phyloP scores from a whole-genome alignment of 1,139 yeast species.

The Scheffersomyces quercinus region DNA sequence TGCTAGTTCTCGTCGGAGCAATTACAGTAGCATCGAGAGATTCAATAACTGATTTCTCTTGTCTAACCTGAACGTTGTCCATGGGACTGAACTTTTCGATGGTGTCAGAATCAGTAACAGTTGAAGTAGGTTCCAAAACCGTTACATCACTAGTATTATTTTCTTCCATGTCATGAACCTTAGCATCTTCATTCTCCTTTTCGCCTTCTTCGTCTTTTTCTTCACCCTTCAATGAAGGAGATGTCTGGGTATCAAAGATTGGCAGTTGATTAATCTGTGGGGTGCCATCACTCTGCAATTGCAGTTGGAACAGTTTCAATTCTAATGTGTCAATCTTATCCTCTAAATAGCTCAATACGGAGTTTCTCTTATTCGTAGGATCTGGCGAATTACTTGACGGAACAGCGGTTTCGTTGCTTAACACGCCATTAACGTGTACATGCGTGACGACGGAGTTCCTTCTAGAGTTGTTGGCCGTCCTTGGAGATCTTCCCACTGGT shows the following conservation, averaged over 20 bases:
- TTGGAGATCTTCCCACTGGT: conserved; percentile 9
- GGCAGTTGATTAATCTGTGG: conserved; percentile 35
- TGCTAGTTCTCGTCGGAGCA: not conserved
- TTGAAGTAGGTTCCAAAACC: conserved; percentile 3
- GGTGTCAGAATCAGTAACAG: not conserved
- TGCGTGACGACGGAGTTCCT: conserved; percentile 48
- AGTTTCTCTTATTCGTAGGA: conserved; percentile 37
- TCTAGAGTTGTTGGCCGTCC: conserved; percentile 22
- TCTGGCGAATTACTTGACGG: conserved; percentile 16
- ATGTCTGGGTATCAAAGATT: conserved; percentile 23
- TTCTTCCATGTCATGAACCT: not conserved
- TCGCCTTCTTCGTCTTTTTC: conserved; percentile 3
- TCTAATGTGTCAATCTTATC: conserved; percentile 49
- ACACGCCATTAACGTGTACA: conserved; percentile 49
- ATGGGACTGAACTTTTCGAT: too few species aligned
- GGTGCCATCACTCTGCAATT: conserved; percentile 19
- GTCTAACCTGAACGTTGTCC: conserved; percentile 2
- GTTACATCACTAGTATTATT: conserved; percentile 1
- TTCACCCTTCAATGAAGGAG: conserved; percentile 12
- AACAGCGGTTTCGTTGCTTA: conserved; percentile 31
- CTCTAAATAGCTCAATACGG: conserved; percentile 47
- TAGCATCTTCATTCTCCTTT: conserved; percentile 4
- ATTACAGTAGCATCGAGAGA: conserved; percentile 2
- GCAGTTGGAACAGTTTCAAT: conserved; percentile 26
- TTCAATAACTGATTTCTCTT: conserved; percentile 7